These are phyloP conservation scores for Hypoxylon intermedium DNA, from an alignment of 495 filamentous ascomycete species.

Conservation along the genomic window DNA sequence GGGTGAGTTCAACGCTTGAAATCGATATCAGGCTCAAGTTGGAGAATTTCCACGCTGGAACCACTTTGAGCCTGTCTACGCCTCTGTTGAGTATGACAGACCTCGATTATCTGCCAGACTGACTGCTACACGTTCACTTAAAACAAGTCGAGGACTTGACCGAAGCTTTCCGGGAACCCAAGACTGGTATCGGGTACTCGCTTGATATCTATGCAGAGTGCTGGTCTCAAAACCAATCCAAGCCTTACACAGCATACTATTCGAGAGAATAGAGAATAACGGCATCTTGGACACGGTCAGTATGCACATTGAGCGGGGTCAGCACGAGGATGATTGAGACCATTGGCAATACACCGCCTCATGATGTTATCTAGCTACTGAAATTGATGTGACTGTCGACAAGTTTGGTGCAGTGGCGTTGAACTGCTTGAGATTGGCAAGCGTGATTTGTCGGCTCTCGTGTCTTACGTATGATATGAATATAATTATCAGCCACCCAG, in stretches of 20 bases:
- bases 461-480: conserved; percentile 3
- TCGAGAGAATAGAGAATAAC: not conserved
- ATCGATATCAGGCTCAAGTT: not conserved
- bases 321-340: not conserved
- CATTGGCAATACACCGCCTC: conserved; percentile 9
- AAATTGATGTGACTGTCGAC: too few relatives aligned
- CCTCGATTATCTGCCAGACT: not conserved
- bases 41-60: not conserved
- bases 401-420: conserved; percentile 1
- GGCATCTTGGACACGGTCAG: not conserved
- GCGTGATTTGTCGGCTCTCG: not conserved
- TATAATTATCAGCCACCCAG: not conserved
- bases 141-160: not conserved
- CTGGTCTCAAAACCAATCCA: conserved; percentile 11
- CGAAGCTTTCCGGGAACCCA: conserved; percentile 4
- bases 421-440: not conserved
- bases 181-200: not conserved
- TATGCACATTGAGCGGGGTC: conserved; percentile 9
- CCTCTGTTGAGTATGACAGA: conserved; percentile 3
- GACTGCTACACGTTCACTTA: not conserved
- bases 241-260: conserved; percentile 14
- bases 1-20: not conserved
- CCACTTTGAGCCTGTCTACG: conserved; percentile 13
- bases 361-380: not conserved
- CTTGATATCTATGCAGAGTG: conserved; percentile 1